Conservation (phyloP, 169 alveolate species). For the Theileria sp. region DNA sequence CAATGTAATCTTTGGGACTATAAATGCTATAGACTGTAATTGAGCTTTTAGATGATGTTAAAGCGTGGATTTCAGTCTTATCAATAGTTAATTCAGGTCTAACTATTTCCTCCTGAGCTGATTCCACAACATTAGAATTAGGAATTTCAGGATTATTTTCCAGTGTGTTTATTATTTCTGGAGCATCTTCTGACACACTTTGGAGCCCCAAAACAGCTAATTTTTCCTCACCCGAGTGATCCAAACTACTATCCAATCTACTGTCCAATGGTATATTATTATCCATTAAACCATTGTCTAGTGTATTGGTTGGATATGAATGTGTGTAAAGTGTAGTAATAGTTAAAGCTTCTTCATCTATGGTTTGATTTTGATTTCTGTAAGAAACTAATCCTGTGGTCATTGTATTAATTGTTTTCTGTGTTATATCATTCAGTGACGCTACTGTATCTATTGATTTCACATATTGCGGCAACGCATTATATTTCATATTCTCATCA, state of each 20-base stretch:
- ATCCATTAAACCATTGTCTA: neutral
- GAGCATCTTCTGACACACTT: neutral
- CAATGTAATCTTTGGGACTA: slow-evolving; percentile 14
- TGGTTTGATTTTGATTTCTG: neutral
- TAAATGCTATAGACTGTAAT: slow-evolving; percentile 19
- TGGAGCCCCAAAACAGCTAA: neutral
- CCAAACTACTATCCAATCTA: no score
- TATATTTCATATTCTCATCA: neutral
- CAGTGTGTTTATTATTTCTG: no score
- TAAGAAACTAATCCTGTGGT: slow-evolving; percentile 16
- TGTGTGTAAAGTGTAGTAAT: neutral
- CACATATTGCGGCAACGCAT: neutral
- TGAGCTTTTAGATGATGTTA: slow-evolving; percentile 9
- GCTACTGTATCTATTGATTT: slow-evolving; percentile 19
- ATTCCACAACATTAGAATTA: no score
- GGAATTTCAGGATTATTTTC: no score
- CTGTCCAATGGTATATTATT: neutral
- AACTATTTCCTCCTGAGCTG: no score
- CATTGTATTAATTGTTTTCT: slow-evolving; percentile 9
- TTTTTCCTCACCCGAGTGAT: no score
- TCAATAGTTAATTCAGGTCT: no score
- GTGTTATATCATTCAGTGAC: neutral
- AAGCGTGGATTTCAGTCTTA: neutral
- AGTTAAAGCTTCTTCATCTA: slow-evolving; percentile 21
- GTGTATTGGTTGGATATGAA: neutral